These are phyloP conservation scores for Pulveroboletus sp. DNA, from an alignment of 768 basidiomycete genomes.

Conservation along the genomic window DNA sequence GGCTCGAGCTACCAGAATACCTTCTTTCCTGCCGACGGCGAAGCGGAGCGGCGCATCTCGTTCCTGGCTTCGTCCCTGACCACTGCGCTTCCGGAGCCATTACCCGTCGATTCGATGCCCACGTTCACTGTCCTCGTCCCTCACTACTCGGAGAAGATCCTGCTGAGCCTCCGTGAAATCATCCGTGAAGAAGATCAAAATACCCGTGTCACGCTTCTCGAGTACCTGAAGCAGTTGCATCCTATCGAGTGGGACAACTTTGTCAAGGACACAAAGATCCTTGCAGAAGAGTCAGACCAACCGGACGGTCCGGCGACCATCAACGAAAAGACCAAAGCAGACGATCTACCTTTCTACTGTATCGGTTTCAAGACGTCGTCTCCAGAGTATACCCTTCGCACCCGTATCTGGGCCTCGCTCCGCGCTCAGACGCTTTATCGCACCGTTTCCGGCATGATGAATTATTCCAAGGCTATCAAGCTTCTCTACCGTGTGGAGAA, in stretches of 20 bases:
- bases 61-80: conserved; percentile 99
- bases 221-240: conserved; percentile 97
- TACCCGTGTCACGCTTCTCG: conserved; percentile 93
- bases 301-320: conserved; percentile 46
- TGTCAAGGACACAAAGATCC: conserved; percentile 98
- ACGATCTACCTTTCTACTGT: conserved; percentile 98
- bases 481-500: conserved; percentile 98
- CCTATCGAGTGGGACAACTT: conserved; percentile 99
- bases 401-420: conserved; percentile 98
- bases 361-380: conserved; percentile 99
- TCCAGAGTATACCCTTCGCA: conserved; percentile 97
- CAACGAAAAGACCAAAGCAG: conserved; percentile 81
- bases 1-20: conserved; percentile 64
- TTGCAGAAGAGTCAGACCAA: conserved; percentile 81
- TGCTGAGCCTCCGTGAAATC: conserved; percentile 94
- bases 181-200: conserved; percentile 97
- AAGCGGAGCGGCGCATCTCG: conserved; percentile 96
- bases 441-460: conserved; percentile 99
- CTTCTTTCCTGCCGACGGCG: conserved; percentile 92
- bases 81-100: conserved; percentile 89
- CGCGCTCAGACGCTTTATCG: conserved; percentile 98
- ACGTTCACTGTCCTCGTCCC: conserved; percentile 99
- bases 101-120: conserved; percentile 98
- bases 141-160: conserved; percentile 98
- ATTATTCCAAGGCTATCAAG: conserved; percentile 99